phyloP scores from a whole-genome alignment of 106 monocot genomes.

The Dendrobium huoshanense region DNA sequence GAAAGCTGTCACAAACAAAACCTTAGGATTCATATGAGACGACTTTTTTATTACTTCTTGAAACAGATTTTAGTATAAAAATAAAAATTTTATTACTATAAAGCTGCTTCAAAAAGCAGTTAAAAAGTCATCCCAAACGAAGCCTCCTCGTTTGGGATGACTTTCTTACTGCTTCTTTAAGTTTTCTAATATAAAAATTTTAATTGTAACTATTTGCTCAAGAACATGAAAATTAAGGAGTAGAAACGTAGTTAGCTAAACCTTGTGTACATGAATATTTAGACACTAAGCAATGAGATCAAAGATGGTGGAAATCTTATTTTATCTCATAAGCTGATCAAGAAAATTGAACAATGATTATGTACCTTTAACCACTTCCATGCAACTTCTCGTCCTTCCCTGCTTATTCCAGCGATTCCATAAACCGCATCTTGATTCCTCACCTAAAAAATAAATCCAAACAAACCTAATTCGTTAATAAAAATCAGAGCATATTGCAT shows the following conservation, averaged over 20 bases:
- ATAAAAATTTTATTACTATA: too few relatives aligned
- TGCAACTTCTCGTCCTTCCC: slow-evolving; percentile 69
- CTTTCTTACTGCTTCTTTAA: too few relatives aligned
- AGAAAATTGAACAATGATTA: not conserved
- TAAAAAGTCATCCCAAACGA: too few relatives aligned
- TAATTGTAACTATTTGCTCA: not conserved
- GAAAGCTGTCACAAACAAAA: too few relatives aligned
- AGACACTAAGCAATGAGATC: not conserved
- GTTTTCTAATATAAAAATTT: too few relatives aligned
- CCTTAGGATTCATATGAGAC: too few relatives aligned
- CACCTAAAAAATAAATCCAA: slow-evolving; percentile 35
- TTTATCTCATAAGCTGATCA: not conserved
- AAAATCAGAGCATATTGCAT: not conserved
- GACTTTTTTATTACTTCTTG: too few relatives aligned
- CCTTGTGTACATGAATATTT: not conserved
- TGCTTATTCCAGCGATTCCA: slow-evolving; percentile 50
- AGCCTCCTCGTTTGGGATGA: too few relatives aligned
- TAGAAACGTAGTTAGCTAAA: not conserved
- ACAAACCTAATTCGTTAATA: not conserved
- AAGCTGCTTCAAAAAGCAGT: too few relatives aligned
- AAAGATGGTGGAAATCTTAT: not conserved
- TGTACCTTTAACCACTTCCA: slow-evolving; percentile 93
- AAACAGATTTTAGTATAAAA: too few relatives aligned
- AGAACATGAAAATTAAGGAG: not conserved
- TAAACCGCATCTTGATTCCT: slow-evolving; percentile 70